Base-by-base conservation (phyloP, 495 filamentous ascomycete species). In the Aspergillus sparsus region DNA sequence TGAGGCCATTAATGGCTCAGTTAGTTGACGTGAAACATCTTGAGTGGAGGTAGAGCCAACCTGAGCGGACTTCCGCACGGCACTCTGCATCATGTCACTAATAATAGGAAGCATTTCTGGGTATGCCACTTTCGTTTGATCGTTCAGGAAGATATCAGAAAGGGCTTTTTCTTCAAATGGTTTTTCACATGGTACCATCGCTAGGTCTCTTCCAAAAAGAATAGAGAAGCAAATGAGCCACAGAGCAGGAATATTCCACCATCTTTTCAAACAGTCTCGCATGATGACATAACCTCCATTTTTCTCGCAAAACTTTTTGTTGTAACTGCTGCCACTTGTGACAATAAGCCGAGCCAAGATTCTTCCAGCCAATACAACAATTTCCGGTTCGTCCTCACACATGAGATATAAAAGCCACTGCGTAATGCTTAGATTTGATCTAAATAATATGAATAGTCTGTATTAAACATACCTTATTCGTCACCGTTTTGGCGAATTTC, bases 371-470 rank as follows among this genome's bases (percentile, higher is more conserved):
- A 90, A 79, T 16, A 92, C 79, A 8, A 97, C 88, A 45, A 96
- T 86, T 68, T 91, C 87, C 3, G 89, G 83, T 58, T 97, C 89
- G 62, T 89, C 85, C 66, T 97, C 93, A 32, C 90, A 91, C 49
- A 98, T 83, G 32, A 98, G 85, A 74, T 97, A 94, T 18, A 98
- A 80, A 57, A 98, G 84, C 94, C 95, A 98, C 91, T 97, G 64
- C 37, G 60, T 53, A 31, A 27, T 41, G 39, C 45, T 68, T 46
- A 69, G 56, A 44, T 16, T 39, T 31, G n/a, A 9, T 1, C 21
- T 42, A 49, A 37, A 51, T n/a, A 2, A 6, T 15, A 12, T 8
- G 12, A 6, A 21, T 11, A 35, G 10, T 31, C n/a, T 7, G 4
- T 56, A 27, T 39, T 13, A 6, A 52, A 76, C 83, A 67, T 80